Conservation (phyloP, 106 monocot species). For the Dioscorea alata region DNA sequence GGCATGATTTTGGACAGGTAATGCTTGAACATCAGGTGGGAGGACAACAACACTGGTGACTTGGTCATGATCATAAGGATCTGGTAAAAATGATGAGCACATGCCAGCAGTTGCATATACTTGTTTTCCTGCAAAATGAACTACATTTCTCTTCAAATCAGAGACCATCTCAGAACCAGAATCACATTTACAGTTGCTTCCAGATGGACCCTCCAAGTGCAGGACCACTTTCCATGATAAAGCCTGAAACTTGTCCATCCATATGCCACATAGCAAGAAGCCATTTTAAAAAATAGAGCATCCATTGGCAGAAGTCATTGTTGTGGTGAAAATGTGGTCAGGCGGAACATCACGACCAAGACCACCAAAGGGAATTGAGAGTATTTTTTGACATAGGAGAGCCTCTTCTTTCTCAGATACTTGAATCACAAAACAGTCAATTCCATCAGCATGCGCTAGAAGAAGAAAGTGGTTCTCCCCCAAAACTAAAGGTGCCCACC, state of each 20-base stretch:
- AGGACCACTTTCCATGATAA: conserved; percentile 74
- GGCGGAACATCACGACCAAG: conserved; percentile 19
- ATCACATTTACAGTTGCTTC: conserved; percentile 13
- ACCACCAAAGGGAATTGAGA: conserved; percentile 52
- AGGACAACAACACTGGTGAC: conserved; percentile 48
- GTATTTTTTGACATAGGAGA: conserved; percentile 45
- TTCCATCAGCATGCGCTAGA: conserved; percentile 55
- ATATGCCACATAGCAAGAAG: conserved; percentile 60
- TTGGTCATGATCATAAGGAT: conserved; percentile 14
- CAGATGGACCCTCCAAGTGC: conserved; percentile 36
- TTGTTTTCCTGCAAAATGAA: conserved; percentile 22
- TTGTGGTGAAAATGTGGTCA: conserved; percentile 49
- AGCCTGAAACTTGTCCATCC: conserved; percentile 54
- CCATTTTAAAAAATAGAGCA: conserved; percentile 25
- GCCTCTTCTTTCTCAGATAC: conserved; percentile 21
- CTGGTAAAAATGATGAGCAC: conserved; percentile 41
- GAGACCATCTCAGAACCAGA: conserved; percentile 14
- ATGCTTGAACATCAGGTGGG: conserved; percentile 21
- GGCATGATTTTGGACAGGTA: conserved; percentile 13
- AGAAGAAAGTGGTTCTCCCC: conserved; percentile 62
- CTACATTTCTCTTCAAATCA: conserved; percentile 12
- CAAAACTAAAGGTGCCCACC: conserved; percentile 70
- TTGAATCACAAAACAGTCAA: conserved; percentile 66
- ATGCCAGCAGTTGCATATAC: conserved; percentile 30
- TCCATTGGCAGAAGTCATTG: conserved; percentile 34